Conservation (phyloP, 2,329 filamentous ascomycete genomes). For the Phialocephala subalpina region DNA sequence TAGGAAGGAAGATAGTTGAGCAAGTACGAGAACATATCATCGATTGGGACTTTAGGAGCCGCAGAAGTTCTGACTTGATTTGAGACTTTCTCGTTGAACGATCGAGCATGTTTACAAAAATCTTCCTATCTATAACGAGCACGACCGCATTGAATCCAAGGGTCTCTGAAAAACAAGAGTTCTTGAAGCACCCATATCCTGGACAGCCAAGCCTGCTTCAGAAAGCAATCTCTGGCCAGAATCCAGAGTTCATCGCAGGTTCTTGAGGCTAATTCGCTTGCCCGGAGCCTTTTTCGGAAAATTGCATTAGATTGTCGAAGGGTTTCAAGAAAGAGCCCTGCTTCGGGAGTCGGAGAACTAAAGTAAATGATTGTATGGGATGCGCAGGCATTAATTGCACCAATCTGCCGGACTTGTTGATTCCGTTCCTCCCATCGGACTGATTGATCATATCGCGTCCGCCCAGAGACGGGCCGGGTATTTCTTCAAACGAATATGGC, state of each 20-base stretch:
- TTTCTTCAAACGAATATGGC: background rate
- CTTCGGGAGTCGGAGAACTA: background rate
- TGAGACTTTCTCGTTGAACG: background rate
- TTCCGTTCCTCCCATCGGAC: background rate
- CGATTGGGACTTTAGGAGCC: background rate
- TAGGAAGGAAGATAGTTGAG: background rate
- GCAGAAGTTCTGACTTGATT: background rate
- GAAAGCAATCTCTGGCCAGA: background rate
- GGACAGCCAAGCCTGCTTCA: background rate
- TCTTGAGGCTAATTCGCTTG: background rate
- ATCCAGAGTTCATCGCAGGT: background rate
- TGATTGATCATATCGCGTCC: background rate
- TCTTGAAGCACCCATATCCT: constrained; percentile 1
- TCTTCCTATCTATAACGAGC: background rate
- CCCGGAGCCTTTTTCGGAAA: background rate
- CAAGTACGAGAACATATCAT: background rate
- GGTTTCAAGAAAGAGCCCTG: background rate
- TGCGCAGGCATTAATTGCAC: background rate
- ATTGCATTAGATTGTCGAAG: background rate
- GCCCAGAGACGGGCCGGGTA: background rate
- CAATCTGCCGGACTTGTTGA: background rate
- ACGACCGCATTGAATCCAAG: background rate
- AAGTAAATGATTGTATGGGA: background rate
- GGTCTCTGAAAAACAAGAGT: background rate
- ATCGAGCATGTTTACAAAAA: background rate